Base-by-base conservation (phyloP, 768 basidiomycete genomes). In the Boletus vinaceobasis region DNA sequence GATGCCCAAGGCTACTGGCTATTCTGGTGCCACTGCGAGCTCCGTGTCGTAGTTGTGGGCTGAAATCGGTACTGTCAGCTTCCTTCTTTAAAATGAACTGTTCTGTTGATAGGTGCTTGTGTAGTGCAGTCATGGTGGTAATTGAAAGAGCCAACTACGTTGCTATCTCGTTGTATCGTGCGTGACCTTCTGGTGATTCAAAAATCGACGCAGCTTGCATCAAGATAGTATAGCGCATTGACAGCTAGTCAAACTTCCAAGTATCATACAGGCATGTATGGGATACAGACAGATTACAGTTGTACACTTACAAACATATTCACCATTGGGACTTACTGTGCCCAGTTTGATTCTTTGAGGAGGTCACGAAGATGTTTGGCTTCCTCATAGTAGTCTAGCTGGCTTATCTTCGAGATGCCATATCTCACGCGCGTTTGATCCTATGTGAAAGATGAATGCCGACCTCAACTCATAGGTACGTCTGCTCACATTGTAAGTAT, bases 401-500 rank as follows among this genome's bases (percentile, higher is more conserved):
- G 73, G 42, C 68, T 71, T 11, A 91, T 86, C 49, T 78, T 81
- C 47, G 84, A 81, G 63, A 94, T 87, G 5, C 87, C 88, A 65
- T 93, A 96, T 36, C 92, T 84, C 43, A 91, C 84, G 23, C 94
- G 86, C 4, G 81, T 79, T 66, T 79, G 79, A n/a, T 91, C 92
- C 93, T 96, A 57, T 11, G 29, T 19, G 52, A 45, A 53, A 46
- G 38, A 48, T 58, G 27, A 53, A 21, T 26, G 11, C 11, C 27
- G 27, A 32, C 19, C 27, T 11, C 10, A 51, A 21, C n/a, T 32
- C 43, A 6, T 32, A 38, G 19, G 47, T 13, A 14, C 6, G 27
- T 51, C 11, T 4, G 71, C 87, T 66, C 65, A 92, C 93, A 60
- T 91, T 88, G 65, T 79, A 98, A 0, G 84, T 85, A 58, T 98